Evolutionary conservation across 2,329 filamentous ascomycete species (phyloP), one percentile per base, ranked within the genome.

Genomic region (Monilinia vaccinii-corymbosi): DNA sequence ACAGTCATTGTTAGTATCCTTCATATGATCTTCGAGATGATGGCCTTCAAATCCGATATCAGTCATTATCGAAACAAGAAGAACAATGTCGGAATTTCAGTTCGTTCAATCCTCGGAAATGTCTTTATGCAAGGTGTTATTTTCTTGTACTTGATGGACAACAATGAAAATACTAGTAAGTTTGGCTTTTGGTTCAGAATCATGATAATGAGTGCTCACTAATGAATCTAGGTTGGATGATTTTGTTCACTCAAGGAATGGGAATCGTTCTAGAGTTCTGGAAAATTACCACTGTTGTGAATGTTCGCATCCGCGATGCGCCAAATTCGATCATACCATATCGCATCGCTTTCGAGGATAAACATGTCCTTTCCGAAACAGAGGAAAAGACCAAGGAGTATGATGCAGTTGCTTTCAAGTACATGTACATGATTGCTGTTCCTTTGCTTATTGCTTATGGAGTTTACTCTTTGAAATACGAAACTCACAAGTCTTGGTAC

Each of bases 31-130:
- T 93, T 99, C 65, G 94, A 99, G 75, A 92, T 89, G 71, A 82
- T 99, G 38, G 94, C 94, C 1, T 99, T 99, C 78, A 96, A 96
- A 71, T 96, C 88, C 72, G 94, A 99, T 72, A 96, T 99, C 72
- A 85, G 91, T 52, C 94, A 99, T 76, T 99, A 94, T 84, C 90
- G 92, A 72, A 97, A 97, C 79, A 99, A 99, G 87, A 99, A 99
- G 80, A 95, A 97, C 77, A 94, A 96, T 61, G 89, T 99, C 32
- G 94, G 94, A 64, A 96, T 96, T 49, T 97, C 92, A 1, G 88
- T 99, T 62, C 91, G 94, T 60, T 95, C 93, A 36, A 99, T 99
- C 70, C 79, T 99, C 60, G 91, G 90, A 72, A 99, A 97, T 71
- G 92, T 97, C 63, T 92, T 97, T 74, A 99, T 99, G 94, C 94